Base-by-base conservation (phyloP, 192 early-diverging fungal species). In the Martensiomyces pterosporus region DNA sequence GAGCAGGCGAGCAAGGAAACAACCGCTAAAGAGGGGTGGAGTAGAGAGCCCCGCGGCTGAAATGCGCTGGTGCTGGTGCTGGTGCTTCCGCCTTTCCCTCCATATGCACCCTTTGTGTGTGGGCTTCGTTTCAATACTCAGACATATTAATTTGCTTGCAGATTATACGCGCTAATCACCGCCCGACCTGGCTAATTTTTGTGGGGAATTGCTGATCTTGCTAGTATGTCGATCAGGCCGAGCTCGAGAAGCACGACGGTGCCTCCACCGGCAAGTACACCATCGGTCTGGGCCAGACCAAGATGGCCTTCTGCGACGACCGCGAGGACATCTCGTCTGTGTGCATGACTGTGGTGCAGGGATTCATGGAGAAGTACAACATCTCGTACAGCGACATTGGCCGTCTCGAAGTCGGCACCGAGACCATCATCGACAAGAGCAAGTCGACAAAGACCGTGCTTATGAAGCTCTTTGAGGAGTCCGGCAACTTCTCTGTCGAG, bases 381-480 rank as follows among this genome's bases (percentile, higher is more conserved):
- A 85, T 99, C 45, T 71, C 79, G 29, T 88, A 81, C 75, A 84
- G 75, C 34, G 79, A 87, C 66, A 87, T 99, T 78, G 96, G 94
- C 38, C 85, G 88, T 22, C 79, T 99, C 22, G 96, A 99, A 59
- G 93, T 99, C 34, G 96, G 96, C 34, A 99, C 96, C 39, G 96
- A 99, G 72, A 95, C 96, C 35, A 94, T 99, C 59, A 91, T 99
- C 47, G 96, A 99, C 82, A 99, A 99, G 79, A 90, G 89, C 49
- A 99, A 99, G 81, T 87, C 92, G 22, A 93, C 94, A 61, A 99
- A 99, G 79, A 83, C 91, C 7, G 87, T 88, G 24, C 81, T 99
- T 49, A 99, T 99, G 97, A 86, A 87, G 49, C 80, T 99, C 24
- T 99, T 99, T 57, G 70, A 72, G 39, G 87, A 91, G 49, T 84